phyloP scores from a whole-genome alignment of 495 filamentous ascomycete genomes.

The Copromyces sp. region DNA sequence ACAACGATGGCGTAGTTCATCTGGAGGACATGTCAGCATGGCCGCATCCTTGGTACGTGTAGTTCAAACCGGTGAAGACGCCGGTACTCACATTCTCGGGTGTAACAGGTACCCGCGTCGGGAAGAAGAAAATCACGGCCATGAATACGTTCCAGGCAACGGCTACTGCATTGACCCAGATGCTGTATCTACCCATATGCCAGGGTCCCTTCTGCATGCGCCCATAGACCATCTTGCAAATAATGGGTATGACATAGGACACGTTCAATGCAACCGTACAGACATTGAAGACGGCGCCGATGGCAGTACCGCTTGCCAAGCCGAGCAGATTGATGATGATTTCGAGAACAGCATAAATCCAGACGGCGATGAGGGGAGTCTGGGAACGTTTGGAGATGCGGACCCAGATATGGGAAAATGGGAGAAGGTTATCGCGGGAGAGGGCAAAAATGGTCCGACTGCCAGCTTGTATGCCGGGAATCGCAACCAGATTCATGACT shows the following conservation, averaged over 20 bases:
- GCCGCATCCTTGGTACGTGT: neutral
- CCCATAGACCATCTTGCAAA: constrained; percentile 49
- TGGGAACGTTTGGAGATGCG: constrained; percentile 43
- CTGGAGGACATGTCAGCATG: constrained; percentile 6
- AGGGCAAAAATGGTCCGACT: constrained; percentile 53
- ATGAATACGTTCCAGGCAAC: constrained; percentile 52
- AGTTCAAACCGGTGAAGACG: neutral
- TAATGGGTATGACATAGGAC: constrained; percentile 51
- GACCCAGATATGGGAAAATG: constrained; percentile 44
- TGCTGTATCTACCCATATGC: constrained; percentile 42
- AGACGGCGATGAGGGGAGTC: constrained; percentile 52
- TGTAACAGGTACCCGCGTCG: constrained; percentile 43
- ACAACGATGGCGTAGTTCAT: constrained; percentile 41
- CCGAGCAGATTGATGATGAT: constrained; percentile 54
- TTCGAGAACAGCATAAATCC: constrained; percentile 46
- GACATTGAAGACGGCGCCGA: constrained; percentile 52
- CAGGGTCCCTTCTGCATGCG: constrained; percentile 51
- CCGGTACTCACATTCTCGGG: constrained; percentile 26
- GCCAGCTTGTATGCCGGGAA: constrained; percentile 53
- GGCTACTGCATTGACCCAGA: constrained; percentile 42
- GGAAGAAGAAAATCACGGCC: constrained; percentile 50
- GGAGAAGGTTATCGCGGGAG: constrained; percentile 49
- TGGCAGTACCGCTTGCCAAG: constrained; percentile 51
- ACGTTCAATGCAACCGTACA: constrained; percentile 55
- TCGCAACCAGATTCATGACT: constrained; percentile 48